Conservation (phyloP, 805 yeast species). For the Torulaspora indica region DNA sequence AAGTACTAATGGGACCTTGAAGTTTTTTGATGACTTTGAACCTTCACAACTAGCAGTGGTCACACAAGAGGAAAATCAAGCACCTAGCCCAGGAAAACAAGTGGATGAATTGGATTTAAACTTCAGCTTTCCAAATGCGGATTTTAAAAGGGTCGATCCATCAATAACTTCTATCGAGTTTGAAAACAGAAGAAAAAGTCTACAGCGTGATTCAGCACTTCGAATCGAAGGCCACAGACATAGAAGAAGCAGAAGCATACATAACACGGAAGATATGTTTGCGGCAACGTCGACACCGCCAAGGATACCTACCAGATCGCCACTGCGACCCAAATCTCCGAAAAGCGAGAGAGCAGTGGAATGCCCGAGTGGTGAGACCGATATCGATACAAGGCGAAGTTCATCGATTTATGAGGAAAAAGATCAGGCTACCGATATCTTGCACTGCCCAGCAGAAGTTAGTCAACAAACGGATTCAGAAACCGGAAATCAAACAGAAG, state of each 20-base stretch:
- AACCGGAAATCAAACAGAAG: conserved; percentile 11
- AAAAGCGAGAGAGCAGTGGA: neutral
- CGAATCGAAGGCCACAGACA: conserved; percentile 23
- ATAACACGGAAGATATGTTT: conserved; percentile 22
- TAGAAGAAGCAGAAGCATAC: conserved; percentile 32
- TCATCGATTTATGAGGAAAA: conserved; percentile 2
- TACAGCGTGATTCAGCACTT: conserved; percentile 15
- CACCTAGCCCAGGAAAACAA: conserved; percentile 3
- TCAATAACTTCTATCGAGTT: conserved; percentile 13
- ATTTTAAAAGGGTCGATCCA: conserved; percentile 18
- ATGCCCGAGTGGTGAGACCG: neutral
- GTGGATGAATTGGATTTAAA: conserved; percentile 18
- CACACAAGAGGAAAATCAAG: neutral
- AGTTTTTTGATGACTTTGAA: conserved; percentile 27
- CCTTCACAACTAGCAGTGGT: conserved; percentile 2
- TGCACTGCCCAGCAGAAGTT: neutral
- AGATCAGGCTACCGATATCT: neutral
- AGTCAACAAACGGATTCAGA: neutral
- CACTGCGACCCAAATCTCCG: conserved; percentile 17
- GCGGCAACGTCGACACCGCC: conserved; percentile 23
- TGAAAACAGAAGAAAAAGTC: conserved; percentile 23
- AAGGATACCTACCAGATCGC: conserved; percentile 21
- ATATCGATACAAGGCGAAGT: neutral
- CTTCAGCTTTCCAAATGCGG: conserved; percentile 26
- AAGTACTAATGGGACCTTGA: conserved; percentile 19